Evolutionary conservation across 169 alveolate species (phyloP), one percentile per base, ranked within the genome.

Genomic region (Plasmodium reichenowi): DNA sequence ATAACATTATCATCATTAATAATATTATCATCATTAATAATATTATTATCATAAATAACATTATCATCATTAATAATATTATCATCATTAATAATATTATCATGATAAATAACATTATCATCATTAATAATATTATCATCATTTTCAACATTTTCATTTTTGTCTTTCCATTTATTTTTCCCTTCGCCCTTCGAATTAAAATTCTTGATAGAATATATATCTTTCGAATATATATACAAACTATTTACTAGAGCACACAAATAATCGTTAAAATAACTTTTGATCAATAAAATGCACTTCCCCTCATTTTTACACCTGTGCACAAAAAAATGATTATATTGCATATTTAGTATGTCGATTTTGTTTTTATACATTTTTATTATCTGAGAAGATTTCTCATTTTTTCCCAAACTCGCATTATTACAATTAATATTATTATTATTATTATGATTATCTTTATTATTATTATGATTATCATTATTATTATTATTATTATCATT

Each of bases 181-280:
- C 71, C 6, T 6, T 24, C 22, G 17, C 13, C 9, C 47, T 22
- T 9, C 13, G 3, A 15, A 54, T 22, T 10, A 62, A 62, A 56
- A 56, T 12, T 56, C 71, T 17, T 54, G 6, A 12, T 32, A 12
- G 83, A 56, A 29, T 68, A 83, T 32, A 83, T 83, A 3, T 15
- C 70, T 20, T 83, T 83, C 10, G 91, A 83, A 62, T 83, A 83
- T 13, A 83, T 83, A 43, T 83, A 83, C 43, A 83, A 45, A 32
- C 85, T 83, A 62, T 83, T 83, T 62, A 83, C 74, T 29, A 83
- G 91, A 10, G 91, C 91, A 38, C 91, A 83, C 26, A 83, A 43
- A 29, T 83, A 83, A 83, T 83, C 91, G 56, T 83, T 83, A 32
- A 83, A 83, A 62, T 83, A 83, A 58, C 91, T 83, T 60, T 83